phyloP scores from a whole-genome alignment of 2,329 filamentous ascomycete genomes.

The Shiraia bambusicola region DNA sequence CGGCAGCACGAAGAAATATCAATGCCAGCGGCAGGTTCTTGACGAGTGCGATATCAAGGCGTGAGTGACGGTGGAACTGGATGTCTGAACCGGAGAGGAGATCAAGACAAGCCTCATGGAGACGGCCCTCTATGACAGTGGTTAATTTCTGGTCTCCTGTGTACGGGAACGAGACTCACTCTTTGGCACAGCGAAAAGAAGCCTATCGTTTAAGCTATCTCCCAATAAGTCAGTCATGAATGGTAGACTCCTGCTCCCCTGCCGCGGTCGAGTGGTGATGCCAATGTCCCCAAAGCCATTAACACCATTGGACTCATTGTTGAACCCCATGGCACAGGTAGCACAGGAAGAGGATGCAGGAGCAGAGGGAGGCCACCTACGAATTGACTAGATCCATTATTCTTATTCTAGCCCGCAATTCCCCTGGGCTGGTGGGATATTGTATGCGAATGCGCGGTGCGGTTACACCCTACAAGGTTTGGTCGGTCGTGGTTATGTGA shows the following conservation, averaged over 20 bases:
- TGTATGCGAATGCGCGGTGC: constrained; percentile 19
- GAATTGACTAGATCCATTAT: constrained; percentile 47
- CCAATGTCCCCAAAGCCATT: constrained; percentile 23
- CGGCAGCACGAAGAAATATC: constrained; percentile 92
- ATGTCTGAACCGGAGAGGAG: constrained; percentile 92
- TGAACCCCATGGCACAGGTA: constrained; percentile 21
- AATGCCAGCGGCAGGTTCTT: constrained; percentile 96
- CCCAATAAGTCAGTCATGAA: constrained; percentile 44
- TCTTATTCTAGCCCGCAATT: constrained; percentile 30
- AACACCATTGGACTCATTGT: constrained; percentile 20
- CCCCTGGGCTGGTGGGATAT: constrained; percentile 21
- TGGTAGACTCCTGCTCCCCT: constrained; percentile 38
- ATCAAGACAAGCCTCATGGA: constrained; percentile 84
- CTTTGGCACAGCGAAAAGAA: constrained; percentile 97
- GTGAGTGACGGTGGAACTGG: constrained; percentile 91
- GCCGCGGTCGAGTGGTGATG: constrained; percentile 26
- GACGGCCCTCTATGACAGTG: constrained; percentile 72
- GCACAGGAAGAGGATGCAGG: constrained; percentile 6
- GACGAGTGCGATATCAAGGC: constrained; percentile 95
- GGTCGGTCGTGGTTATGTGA: constrained; percentile 19
- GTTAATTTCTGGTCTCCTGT: constrained; percentile 8
- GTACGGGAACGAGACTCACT: constrained; percentile 61
- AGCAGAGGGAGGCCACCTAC: constrained; percentile 31
- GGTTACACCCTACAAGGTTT: constrained; percentile 19
- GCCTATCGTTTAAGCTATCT: constrained; percentile 82